A percentile compares a stretch with the other conserved stretches of the same genome.
These are phyloP conservation scores for Abrus pulchellus DNA, from an alignment of 306 rosid species.

Conservation along the genomic window DNA sequence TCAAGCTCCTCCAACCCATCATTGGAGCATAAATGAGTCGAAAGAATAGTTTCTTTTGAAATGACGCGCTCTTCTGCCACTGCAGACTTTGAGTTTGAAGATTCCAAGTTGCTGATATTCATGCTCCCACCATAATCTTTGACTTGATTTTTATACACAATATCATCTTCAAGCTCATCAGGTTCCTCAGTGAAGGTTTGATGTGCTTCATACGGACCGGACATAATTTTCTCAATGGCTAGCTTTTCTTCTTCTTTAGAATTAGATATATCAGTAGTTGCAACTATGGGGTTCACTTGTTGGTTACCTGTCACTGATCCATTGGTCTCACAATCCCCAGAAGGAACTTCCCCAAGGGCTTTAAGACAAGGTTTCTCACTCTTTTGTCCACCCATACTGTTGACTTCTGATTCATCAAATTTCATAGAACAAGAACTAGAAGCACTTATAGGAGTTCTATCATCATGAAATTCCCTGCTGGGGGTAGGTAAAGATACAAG, in stretches of 20 bases:
- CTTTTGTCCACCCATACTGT: slow-evolving; percentile 43
- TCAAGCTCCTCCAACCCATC: slow-evolving; percentile 91
- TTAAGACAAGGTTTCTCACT: slow-evolving; percentile 54
- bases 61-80: slow-evolving; percentile 49
- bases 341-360: slow-evolving; percentile 51
- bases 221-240: slow-evolving; percentile 74
- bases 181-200: slow-evolving; percentile 66
- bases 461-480: slow-evolving; percentile 59
- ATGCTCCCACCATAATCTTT: slow-evolving; percentile 52
- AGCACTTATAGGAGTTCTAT: slow-evolving; percentile 55
- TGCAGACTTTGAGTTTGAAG: slow-evolving; percentile 52
- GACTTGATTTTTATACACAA: slow-evolving; percentile 55
- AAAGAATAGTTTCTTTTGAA: slow-evolving; percentile 52
- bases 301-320: slow-evolving; percentile 50
- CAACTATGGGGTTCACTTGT: slow-evolving; percentile 33
- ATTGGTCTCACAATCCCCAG: slow-evolving; percentile 59
- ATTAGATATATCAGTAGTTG: slow-evolving; percentile 53
- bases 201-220: slow-evolving; percentile 64
- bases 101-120: slow-evolving; percentile 48
- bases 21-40: slow-evolving; percentile 48
- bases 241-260: slow-evolving; percentile 77
- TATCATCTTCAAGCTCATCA: slow-evolving; percentile 85
- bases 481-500: slow-evolving; percentile 47
- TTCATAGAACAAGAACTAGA: slow-evolving; percentile 59
- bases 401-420: slow-evolving; percentile 56